Evolutionary conservation across 2,329 filamentous ascomycete species (phyloP).

Genomic region (Dothideomycetes sp.): DNA sequence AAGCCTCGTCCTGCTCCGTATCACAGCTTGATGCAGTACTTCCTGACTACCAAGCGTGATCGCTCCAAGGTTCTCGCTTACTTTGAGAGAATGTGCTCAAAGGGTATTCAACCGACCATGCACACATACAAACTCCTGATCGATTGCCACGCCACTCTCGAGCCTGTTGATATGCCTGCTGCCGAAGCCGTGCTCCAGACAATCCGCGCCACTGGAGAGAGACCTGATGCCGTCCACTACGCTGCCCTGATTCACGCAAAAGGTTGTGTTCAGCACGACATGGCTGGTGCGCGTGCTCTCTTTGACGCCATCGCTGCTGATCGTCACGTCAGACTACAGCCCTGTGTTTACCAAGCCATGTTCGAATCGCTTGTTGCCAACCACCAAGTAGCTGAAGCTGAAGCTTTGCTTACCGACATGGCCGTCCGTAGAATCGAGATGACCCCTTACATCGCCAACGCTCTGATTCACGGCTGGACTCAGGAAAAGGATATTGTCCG

Average conservation of each 20-base stretch:
- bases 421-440: conserved; percentile 62
- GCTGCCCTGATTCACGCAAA: conserved; percentile 92
- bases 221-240: conserved; percentile 88
- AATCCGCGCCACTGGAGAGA: conserved; percentile 64
- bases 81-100: conserved; percentile 86
- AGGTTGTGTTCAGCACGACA: conserved; percentile 86
- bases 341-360: conserved; percentile 91
- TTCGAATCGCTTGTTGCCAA: conserved; percentile 97
- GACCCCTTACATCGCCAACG: conserved; percentile 97
- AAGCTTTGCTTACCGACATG: conserved; percentile 70
- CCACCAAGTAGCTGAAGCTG: conserved; percentile 68
- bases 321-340: conserved; percentile 58
- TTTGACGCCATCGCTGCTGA: conserved; percentile 75
- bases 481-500: conserved; percentile 70
- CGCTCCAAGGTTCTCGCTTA: conserved; percentile 88
- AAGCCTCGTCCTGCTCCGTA: conserved; percentile 95
- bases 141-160: conserved; percentile 87
- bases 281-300: conserved; percentile 68
- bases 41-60: conserved; percentile 93
- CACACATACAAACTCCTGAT: conserved; percentile 98
- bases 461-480: conserved; percentile 94
- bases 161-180: conserved; percentile 79
- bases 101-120: conserved; percentile 79
- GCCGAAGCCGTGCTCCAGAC: conserved; percentile 74
- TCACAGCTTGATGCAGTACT: conserved; percentile 99